Base-by-base conservation (phyloP, 345 rosid species). In the Lepidium aucheri region DNA sequence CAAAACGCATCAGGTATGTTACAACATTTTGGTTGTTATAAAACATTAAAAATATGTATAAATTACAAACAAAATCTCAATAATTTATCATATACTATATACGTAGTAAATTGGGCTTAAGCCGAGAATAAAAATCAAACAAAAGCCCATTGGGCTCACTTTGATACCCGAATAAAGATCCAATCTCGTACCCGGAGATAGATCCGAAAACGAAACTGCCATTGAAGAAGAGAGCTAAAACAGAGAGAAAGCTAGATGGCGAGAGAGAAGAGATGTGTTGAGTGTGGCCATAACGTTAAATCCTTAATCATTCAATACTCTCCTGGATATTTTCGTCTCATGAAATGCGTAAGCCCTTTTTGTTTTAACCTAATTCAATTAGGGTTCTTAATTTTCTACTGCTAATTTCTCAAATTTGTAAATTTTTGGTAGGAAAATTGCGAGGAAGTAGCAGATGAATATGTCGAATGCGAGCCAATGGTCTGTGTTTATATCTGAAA, bases 391-490 rank as follows among this genome's bases (percentile, higher is more conserved):
- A 9, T 6, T 13, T 1, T 70, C 54, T 11, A 22, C 35, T 32
- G 13, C 18, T 51, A 6, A 36, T 42, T 28, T 63, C 47, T 24
- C 39, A 53, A 39, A 26, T 53, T 22, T 34, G 42, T 7, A 4
- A 3, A 22, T 2, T 3, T 14, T 63, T 60, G 35, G 53, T 60
- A 83, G 96, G 86, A 81, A 41, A 85, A 79, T 13, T 86, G 94
- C 77, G 80, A 82, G 53, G 81, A 86, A 42, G 77, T 85, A 66
- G 96, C 94, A 15, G 96, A 86, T 57, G 86, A 82, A 67, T 88
- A 86, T 54, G 78, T 86, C 56, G 96, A 91, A 67, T 91, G 94
- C 58, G 97, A 88, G 73, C 67, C 82, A 69, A 83, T 91, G 94
- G 97, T 91, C 22, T 64, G 22, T 26, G 3, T 60, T 0, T 38